A percentile compares a stretch with the other conserved stretches of the same genome.
phyloP scores from a whole-genome alignment of 1,284 basidiomycete genomes.

The Cutaneotrichosporon dermatis region DNA sequence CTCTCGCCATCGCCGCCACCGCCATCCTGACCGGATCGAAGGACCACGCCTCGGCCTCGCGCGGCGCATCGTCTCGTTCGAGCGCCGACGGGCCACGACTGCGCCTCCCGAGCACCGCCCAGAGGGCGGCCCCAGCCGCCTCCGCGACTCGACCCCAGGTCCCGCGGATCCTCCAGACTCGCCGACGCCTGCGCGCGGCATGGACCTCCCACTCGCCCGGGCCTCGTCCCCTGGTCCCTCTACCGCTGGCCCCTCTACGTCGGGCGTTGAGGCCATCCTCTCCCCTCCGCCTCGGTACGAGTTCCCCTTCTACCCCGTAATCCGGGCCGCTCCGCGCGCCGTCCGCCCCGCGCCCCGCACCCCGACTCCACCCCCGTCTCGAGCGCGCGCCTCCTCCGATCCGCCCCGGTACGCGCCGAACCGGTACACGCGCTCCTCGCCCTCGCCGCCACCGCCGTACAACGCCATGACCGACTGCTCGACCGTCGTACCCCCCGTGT shows the following conservation, averaged over 20 bases:
- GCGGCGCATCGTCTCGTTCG: neutral
- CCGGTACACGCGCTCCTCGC: slow-evolving; percentile 20
- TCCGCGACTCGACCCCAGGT: no score
- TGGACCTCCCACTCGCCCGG: no score
- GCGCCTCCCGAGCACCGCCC: neutral
- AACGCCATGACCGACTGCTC: slow-evolving; percentile 35
- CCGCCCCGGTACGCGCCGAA: slow-evolving; percentile 14
- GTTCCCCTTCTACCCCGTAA: slow-evolving; percentile 12
- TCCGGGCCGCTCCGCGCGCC: slow-evolving; percentile 1
- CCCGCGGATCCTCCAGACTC: no score
- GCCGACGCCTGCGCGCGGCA: neutral
- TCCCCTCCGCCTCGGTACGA: slow-evolving; percentile 15
- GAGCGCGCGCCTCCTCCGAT: slow-evolving; percentile 1
- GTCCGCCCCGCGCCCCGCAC: neutral
- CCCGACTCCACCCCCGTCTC: neutral
- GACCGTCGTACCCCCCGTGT: slow-evolving; percentile 27
- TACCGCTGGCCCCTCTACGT: no score
- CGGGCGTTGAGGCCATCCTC: no score
- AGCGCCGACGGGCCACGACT: neutral
- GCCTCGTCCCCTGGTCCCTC: no score
- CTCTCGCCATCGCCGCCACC: neutral
- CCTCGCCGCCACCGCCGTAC: slow-evolving; percentile 41
- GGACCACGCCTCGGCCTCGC: neutral
- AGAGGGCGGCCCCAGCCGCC: neutral
- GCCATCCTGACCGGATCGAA: neutral